phyloP scores from a whole-genome alignment of 2,329 filamentous ascomycete species.

The Neofusicoccum sp. region DNA sequence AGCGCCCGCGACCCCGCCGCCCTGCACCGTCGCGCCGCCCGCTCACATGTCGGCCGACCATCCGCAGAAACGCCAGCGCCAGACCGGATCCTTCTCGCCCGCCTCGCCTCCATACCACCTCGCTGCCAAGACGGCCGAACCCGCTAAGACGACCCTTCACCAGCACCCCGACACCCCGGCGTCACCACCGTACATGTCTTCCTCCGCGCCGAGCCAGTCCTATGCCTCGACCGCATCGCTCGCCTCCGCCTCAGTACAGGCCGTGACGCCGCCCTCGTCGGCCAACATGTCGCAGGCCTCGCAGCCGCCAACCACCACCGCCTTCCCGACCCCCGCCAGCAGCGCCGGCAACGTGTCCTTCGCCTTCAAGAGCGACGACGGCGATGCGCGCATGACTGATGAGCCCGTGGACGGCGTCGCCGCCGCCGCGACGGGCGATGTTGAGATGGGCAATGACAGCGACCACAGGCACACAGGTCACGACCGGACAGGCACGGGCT shows the following conservation, averaged over 20 bases:
- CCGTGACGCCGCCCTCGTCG: slow-evolving; percentile 44
- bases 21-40: slow-evolving; percentile 6
- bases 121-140: slow-evolving; percentile 32
- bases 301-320: slow-evolving; percentile 32
- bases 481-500: slow-evolving; percentile 41
- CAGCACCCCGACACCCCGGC: slow-evolving; percentile 48
- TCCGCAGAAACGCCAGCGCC: slow-evolving; percentile 37
- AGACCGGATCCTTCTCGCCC: slow-evolving; percentile 45
- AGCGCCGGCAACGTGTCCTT: slow-evolving; percentile 32
- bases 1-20: neutral
- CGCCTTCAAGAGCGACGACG: slow-evolving; percentile 40
- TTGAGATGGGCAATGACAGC: slow-evolving; percentile 27
- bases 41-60: slow-evolving; percentile 23
- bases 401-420: slow-evolving; percentile 18
- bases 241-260: slow-evolving; percentile 28
- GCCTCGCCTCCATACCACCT: slow-evolving; percentile 44
- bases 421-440: slow-evolving; percentile 22
- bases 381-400: slow-evolving; percentile 44
- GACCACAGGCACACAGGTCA: slow-evolving; percentile 46
- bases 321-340: slow-evolving; percentile 37
- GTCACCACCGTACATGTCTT: slow-evolving; percentile 48
- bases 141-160: slow-evolving; percentile 40
- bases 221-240: slow-evolving; percentile 24
- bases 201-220: slow-evolving; percentile 39
- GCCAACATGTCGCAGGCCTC: slow-evolving; percentile 37